phyloP scores from a whole-genome alignment of 169 alveolate genomes.

The Eimeria zaria region DNA sequence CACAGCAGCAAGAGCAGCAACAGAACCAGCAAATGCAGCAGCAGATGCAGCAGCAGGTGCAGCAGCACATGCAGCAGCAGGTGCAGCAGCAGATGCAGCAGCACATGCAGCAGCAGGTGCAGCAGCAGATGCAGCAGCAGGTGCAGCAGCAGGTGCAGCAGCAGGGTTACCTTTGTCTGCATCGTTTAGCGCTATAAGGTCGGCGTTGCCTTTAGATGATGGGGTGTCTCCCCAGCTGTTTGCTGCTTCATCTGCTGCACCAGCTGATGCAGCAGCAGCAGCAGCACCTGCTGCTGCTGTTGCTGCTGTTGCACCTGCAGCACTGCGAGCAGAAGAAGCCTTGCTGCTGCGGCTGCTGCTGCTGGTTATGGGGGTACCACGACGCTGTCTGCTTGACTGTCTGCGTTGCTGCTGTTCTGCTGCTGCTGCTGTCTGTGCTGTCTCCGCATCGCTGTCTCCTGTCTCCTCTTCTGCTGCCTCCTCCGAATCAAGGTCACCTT shows the following conservation, averaged over 20 bases:
- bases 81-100: constrained; percentile 24
- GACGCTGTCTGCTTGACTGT: constrained; percentile 20
- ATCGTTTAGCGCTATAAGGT: constrained; percentile 75
- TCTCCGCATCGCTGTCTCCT: constrained; percentile 32
- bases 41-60: background rate
- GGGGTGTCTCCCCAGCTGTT: constrained; percentile 38
- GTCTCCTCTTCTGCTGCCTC: constrained; percentile 42
- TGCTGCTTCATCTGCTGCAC: constrained; percentile 16
- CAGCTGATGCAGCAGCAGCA: constrained; percentile 12
- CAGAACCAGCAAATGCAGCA: background rate
- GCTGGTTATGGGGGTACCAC: background rate
- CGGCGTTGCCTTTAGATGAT: constrained; percentile 39
- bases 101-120: background rate
- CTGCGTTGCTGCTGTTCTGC: constrained; percentile 74
- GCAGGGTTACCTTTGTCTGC: constrained; percentile 60
- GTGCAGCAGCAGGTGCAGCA: constrained; percentile 37
- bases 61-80: background rate
- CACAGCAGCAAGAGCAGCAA: background rate
- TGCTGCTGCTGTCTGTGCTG: constrained; percentile 47
- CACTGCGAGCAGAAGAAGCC: constrained; percentile 40
- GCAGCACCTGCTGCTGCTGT: constrained; percentile 53
- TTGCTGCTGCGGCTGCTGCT: constrained; percentile 68
- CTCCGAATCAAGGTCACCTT: constrained; percentile 31
- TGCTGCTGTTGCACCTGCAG: constrained; percentile 37
- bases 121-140: constrained; percentile 17